Evolutionary conservation across 2,329 filamentous ascomycete genomes (phyloP), one percentile per base, ranked within the genome.

Genomic region (Paraphaeosphaeria minitans): DNA sequence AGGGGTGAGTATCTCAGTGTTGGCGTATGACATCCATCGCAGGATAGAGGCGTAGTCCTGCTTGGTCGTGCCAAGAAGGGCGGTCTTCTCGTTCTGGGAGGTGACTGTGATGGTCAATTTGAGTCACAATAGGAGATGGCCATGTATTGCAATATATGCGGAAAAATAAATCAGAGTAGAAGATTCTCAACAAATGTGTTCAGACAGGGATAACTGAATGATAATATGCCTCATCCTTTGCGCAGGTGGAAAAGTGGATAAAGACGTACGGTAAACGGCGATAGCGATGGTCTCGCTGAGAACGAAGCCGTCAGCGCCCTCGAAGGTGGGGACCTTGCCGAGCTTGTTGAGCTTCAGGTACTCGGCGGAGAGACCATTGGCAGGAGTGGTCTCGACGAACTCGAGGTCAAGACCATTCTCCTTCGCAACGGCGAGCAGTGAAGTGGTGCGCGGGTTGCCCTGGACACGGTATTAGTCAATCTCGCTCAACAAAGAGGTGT

Each of bases 61-160:
- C 90, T 99, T 99, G 84, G 93, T 99, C 90, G 98, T 98, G 78
- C 95, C 95, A 74, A 99, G 89, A 69, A 99, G 93, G 71, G 93
- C 96, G 74, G 95, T 99, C 90, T 98, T 98, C 89, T 98, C 95
- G 81, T 99, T 99, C 85, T 99, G 95, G 73, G 95, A 98, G 75
- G 95, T 93, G 79, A 99, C 95, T 98, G 77, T 39, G 49, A 45
- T 31, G 35, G 70, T 70, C 68, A 75, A 59, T 65, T 54, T 70
- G 69, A 72, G 69, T 76, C 70, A 67, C 48, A 56, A 50, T 53
- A 50, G 55, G 58, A 56, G 65, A 61, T 63, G 61, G 64, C 48
- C 13, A 37, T 31, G 49, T 46, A 61, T 62, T 48, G 49, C 59
- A 55, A 59, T 10, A 45, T 56, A 55, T 50, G 63, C 59, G 93